Evolutionary conservation across 345 rosid species (phyloP), one percentile per base, ranked within the genome.

Genomic region (Gossypium anomalum): DNA sequence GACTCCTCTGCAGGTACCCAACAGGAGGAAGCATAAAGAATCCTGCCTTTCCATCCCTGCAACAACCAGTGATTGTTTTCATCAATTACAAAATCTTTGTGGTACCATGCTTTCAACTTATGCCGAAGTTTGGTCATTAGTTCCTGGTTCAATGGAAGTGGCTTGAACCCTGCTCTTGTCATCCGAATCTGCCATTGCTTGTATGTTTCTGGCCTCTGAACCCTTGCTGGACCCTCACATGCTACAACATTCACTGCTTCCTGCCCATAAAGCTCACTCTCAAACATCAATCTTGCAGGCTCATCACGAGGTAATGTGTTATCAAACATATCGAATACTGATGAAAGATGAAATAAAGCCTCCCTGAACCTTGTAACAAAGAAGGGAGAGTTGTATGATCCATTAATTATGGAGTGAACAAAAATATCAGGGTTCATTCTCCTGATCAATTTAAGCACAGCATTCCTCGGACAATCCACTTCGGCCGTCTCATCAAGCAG

Each of bases 21-120:
- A 79, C 90, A 84, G n/a, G 90, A 78, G 23, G 89, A 78, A 74
- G 89, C 92, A 71, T 29, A 76, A 2, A 87, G 56, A 56, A 88
- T 94, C 44, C 98, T 82, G 45, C 98, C 98, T 83, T 90, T 94
- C 98, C 98, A 91, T 49, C 98, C 93, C 80, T 83, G 91, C 75
- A 92, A 79, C 86, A 94, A 83, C 97, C 98, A 91, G 58, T 85
- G 67, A 53, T 79, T 63, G 75, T 89, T 92, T 77, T 81, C 82
- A 74, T 89, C 93, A 23, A 92, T 69, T 29, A 84, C 86, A 75
- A 88, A 94, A 78, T 92, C 93, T 71, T 86, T 86, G 80, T 91
- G 92, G 81, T 92, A 92, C 72, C 84, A 80, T 14, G 22, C 29
- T 78, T 79, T 84, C 67, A 89, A 17, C 78, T 85, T 89, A 3